These are phyloP conservation scores for Fusarium austroafricanum DNA, from an alignment of 2,329 filamentous ascomycete species.

Conservation along the genomic window DNA sequence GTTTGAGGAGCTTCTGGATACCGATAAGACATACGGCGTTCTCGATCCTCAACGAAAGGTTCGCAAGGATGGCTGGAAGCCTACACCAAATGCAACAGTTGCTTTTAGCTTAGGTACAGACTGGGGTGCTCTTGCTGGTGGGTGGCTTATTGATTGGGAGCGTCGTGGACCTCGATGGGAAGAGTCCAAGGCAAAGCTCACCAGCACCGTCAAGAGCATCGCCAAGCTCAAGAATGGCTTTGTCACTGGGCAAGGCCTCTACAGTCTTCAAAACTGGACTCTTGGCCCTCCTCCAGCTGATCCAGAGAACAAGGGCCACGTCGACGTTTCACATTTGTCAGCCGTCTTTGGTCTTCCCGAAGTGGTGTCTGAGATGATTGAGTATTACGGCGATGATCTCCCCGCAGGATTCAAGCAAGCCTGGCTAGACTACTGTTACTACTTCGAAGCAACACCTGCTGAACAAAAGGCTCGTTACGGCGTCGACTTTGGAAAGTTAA, in stretches of 20 bases:
- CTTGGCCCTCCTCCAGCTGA: slow-evolving; percentile 65
- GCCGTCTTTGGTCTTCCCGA: slow-evolving; percentile 70
- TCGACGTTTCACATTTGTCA: slow-evolving; percentile 66
- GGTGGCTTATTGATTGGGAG: slow-evolving; percentile 71
- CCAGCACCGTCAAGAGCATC: slow-evolving; percentile 62
- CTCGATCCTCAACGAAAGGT: slow-evolving; percentile 71
- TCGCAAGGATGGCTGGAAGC: slow-evolving; percentile 62
- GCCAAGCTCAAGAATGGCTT: slow-evolving; percentile 68
- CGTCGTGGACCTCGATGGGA: slow-evolving; percentile 65
- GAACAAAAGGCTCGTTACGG: slow-evolving; percentile 68
- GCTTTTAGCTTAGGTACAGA: slow-evolving; percentile 68
- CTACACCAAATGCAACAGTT: slow-evolving; percentile 55
- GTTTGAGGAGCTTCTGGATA: slow-evolving; percentile 62
- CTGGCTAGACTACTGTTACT: slow-evolving; percentile 71
- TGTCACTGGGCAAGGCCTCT: slow-evolving; percentile 66
- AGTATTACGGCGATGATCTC: slow-evolving; percentile 59
- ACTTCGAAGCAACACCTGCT: slow-evolving; percentile 61
- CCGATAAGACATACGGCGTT: slow-evolving; percentile 62
- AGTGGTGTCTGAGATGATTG: slow-evolving; percentile 66
- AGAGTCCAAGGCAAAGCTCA: slow-evolving; percentile 63
- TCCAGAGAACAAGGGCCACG: slow-evolving; percentile 61
- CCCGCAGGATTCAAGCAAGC: slow-evolving; percentile 63
- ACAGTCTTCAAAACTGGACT: slow-evolving; percentile 61
- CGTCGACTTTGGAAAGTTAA: slow-evolving; percentile 58
- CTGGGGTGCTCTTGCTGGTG: slow-evolving; percentile 67